Evolutionary conservation across 75 land plant genomes (phyloP), one percentile per base, ranked within the genome.

Genomic region (Ceratopteris richardii): DNA sequence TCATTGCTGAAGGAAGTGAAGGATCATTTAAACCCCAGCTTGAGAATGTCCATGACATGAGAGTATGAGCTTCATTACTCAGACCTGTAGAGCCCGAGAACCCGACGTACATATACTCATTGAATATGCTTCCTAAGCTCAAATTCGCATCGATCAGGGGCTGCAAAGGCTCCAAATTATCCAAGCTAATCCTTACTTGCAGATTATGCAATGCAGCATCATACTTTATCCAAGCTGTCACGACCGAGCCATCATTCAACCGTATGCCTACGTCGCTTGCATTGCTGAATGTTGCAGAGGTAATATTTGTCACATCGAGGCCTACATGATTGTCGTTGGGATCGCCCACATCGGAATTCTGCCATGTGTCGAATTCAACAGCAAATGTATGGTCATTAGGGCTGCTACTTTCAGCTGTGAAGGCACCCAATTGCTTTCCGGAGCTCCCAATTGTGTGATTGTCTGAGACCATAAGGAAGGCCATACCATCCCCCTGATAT

Each of bases 251-350:
- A 41, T 75, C 66, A 55, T 74, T 79, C 27, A 86, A 66, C 54
- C 81, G 76, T 30, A 91, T 60, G 2, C 56, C 73, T 7, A 64
- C 56, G 1, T 48, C 13, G 7, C 65, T 82, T 51, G 89, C 65
- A 69, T 91, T 87, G n/a, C 61, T 77, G 7, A 61, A 75, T 36
- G 48, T 50, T 0, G 67, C 13, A 0, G 97, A 91, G 18, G 76
- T 76, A 74, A 91, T 51, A 22, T 66, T 70, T 70, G 68, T 62
- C 37, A 83, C 62, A 62, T 91, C 91, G 39, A 91, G 27, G 1
- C 97, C 97, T 42, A 91, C 82, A 26, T 91, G 97, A 58, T 91
- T 91, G 19, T 83, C 79, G 19, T 87, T 91, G 2, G 82, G 70
- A 60, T 91, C 97, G 33, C 66, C 59, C 44, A 91, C 83, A 61